Conservation (phyloP, 2,329 filamentous ascomycete species). For the Claviceps maximensis region DNA sequence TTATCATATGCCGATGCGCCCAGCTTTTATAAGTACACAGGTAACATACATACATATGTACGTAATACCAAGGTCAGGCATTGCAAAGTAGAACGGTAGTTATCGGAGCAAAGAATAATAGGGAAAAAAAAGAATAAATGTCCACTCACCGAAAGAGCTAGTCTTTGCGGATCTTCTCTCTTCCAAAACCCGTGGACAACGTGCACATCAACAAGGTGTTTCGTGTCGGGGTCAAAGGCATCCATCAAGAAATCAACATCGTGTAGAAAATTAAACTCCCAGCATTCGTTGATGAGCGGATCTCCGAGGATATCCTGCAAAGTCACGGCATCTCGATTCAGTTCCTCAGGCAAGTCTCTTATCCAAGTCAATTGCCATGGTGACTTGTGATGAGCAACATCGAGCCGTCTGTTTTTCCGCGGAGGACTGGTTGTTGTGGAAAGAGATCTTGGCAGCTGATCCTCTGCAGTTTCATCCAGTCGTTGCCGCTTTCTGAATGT, state of each 20-base stretch:
- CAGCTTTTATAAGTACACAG: constrained; percentile 7
- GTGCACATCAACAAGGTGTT: constrained; percentile 36
- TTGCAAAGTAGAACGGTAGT: background rate
- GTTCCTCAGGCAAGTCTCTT: constrained; percentile 41
- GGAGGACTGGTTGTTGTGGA: constrained; percentile 34
- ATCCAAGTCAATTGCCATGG: constrained; percentile 63
- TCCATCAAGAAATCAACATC: constrained; percentile 43
- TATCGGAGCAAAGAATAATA: constrained; percentile 6
- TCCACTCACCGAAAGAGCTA: constrained; percentile 39
- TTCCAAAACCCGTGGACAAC: constrained; percentile 54
- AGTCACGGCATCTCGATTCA: constrained; percentile 53
- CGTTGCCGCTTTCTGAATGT: constrained; percentile 19
- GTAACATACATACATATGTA: background rate
- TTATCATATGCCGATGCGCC: constrained; percentile 47
- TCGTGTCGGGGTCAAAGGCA: constrained; percentile 39
- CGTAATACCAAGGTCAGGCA: background rate
- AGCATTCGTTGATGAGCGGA: constrained; percentile 58
- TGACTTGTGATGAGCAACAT: constrained; percentile 31
- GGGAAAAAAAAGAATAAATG: background rate
- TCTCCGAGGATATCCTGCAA: constrained; percentile 59
- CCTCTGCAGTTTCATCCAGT: constrained; percentile 2
- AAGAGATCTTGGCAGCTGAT: constrained; percentile 13
- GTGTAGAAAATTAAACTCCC: constrained; percentile 58
- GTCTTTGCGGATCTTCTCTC: constrained; percentile 46
- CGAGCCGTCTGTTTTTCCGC: constrained; percentile 16